Conservation (phyloP, 2,329 filamentous ascomycete genomes). For the Paecilomyces formosus region DNA sequence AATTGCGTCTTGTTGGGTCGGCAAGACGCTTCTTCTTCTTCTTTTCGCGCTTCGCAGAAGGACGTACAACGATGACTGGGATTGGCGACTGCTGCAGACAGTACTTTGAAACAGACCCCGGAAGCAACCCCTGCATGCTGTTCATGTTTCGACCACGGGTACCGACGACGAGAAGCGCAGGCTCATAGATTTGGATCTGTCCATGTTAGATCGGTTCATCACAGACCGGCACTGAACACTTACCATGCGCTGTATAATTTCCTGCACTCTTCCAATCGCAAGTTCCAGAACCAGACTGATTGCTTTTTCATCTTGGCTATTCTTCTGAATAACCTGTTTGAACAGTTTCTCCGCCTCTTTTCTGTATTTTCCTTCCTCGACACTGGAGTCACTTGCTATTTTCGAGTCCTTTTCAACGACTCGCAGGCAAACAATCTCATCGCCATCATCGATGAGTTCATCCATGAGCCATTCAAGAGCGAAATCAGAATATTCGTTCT, state of each 20-base stretch:
- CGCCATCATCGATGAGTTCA: conserved; percentile 85
- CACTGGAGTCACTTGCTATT: conserved; percentile 52
- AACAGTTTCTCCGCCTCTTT: conserved; percentile 69
- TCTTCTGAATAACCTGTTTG: conserved; percentile 69
- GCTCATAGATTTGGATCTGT: conserved; percentile 85
- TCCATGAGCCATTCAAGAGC: conserved; percentile 88
- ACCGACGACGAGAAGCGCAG: conserved; percentile 83
- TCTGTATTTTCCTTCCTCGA: conserved; percentile 64
- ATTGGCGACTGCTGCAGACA: conserved; percentile 90
- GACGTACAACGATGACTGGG: conserved; percentile 84
- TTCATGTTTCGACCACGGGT: conserved; percentile 78
- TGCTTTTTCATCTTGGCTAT: conserved; percentile 66
- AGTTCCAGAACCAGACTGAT: conserved; percentile 83
- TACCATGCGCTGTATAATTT: conserved; percentile 85
- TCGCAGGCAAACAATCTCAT: conserved; percentile 83
- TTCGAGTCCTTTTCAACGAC: conserved; percentile 79
- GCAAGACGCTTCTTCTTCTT: conserved; percentile 80
- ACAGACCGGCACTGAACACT: conserved; percentile 16
- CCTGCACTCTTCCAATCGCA: conserved; percentile 80
- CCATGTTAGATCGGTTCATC: conserved; percentile 7
- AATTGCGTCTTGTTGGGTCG: conserved; percentile 68
- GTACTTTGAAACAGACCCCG: conserved; percentile 88
- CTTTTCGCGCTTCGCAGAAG: conserved; percentile 78
- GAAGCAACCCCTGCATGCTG: conserved; percentile 77
- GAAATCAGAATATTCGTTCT: conserved; percentile 86